Percentiles rank a stretch among this genome's conserved stretches.
Conservation (phyloP, 2,329 filamentous ascomycete species). For the Exophiala dermatitidis region DNA sequence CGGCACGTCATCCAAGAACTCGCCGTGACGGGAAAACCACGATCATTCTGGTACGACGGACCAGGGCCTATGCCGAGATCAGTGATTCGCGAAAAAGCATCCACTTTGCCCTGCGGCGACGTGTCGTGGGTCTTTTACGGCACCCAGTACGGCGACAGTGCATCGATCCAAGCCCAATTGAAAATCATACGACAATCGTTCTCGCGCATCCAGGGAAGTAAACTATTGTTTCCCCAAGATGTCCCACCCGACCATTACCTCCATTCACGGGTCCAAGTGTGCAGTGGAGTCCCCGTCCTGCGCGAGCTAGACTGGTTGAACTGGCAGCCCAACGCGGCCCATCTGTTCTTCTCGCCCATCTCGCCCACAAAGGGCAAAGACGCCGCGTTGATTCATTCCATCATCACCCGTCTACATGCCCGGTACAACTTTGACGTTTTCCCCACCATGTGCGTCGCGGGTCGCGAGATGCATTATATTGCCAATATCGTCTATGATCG, state of each 20-base stretch:
- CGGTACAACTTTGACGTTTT: constrained; percentile 25
- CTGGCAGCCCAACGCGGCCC: constrained; percentile 33
- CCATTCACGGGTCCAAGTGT: constrained; percentile 29
- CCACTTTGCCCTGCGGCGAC: constrained; percentile 27
- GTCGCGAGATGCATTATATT: constrained; percentile 33
- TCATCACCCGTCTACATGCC: constrained; percentile 27
- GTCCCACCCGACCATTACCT: constrained; percentile 30
- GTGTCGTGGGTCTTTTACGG: constrained; percentile 32
- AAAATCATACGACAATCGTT: constrained; percentile 28
- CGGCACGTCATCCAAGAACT: constrained; percentile 31
- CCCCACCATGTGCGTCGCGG: constrained; percentile 25
- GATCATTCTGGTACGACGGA: constrained; percentile 27
- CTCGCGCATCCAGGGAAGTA: constrained; percentile 28
- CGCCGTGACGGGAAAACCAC: constrained; percentile 29
- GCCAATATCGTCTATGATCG: constrained; percentile 33
- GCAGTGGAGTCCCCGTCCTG: constrained; percentile 27
- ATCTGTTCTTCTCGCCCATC: constrained; percentile 34
- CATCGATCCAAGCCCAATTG: constrained; percentile 28
- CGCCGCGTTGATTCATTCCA: constrained; percentile 28
- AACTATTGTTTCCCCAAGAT: constrained; percentile 32
- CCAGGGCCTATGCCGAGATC: constrained; percentile 28
- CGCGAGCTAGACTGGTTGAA: constrained; percentile 32
- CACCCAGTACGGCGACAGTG: constrained; percentile 29
- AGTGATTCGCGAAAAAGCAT: constrained; percentile 29
- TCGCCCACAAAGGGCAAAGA: constrained; percentile 31